Conservation (phyloP, 176 grass and related monocot species). For the Eleusine indica region DNA sequence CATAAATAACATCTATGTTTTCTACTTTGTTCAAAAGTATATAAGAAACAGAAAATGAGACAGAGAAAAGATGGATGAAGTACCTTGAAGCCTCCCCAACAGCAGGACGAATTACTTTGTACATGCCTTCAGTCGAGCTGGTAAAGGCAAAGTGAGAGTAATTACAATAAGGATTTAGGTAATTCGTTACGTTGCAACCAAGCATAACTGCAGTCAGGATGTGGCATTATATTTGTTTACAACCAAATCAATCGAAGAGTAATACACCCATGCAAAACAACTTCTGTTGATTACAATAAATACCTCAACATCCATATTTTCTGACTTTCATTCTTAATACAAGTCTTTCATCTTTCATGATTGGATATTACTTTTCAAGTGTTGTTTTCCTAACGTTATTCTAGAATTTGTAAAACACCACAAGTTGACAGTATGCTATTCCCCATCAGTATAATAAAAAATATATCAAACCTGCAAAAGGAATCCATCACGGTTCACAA, state of each 20-base stretch:
- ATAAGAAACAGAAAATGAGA: conserved; percentile 8
- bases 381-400: neutral
- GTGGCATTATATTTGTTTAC: conserved; percentile 15
- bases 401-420: conserved; percentile 18
- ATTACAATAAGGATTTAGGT: conserved; percentile 1
- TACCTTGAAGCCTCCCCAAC: conserved; percentile 91
- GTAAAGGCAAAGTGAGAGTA: conserved; percentile 33
- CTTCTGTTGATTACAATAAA: neutral
- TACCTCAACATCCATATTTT: conserved; percentile 8
- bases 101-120: conserved; percentile 86
- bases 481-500: neutral
- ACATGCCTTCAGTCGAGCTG: conserved; percentile 79
- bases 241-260: conserved; percentile 14
- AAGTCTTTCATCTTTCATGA: conserved; percentile 35
- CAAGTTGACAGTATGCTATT: neutral
- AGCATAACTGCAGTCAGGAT: conserved; percentile 5
- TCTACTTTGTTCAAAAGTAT: conserved; percentile 12
- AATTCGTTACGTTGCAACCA: conserved; percentile 14
- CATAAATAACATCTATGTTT: neutral
- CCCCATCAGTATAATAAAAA: neutral
- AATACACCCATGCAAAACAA: neutral
- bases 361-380: neutral
- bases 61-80: conserved; percentile 16
- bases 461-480: neutral
- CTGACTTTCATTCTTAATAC: neutral